Evolutionary conservation across 2,329 filamentous ascomycete species (phyloP).

Genomic region (Talaromyces atroroseus): DNA sequence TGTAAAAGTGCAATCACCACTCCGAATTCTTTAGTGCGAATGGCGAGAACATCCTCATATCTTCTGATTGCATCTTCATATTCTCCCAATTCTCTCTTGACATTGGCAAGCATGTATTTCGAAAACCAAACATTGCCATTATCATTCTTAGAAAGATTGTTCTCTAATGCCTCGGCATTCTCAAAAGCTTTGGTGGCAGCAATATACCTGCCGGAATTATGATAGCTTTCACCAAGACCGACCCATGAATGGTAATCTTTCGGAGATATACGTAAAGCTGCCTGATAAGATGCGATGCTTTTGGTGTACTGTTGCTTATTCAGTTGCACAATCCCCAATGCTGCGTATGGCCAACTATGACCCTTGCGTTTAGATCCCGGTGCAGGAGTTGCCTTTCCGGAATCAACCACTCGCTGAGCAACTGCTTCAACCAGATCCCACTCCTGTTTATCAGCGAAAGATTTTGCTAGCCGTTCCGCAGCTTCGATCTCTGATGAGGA

Average conservation of each 20-base stretch:
- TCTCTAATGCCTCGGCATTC: conserved; percentile 73
- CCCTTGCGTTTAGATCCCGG: conserved; percentile 91
- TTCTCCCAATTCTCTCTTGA: conserved; percentile 86
- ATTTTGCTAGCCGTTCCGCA: conserved; percentile 76
- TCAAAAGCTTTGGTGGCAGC: conserved; percentile 89
- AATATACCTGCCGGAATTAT: conserved; percentile 86
- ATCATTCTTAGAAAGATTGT: conserved; percentile 50
- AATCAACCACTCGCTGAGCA: conserved; percentile 83
- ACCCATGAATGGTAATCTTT: conserved; percentile 94
- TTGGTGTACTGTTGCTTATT: conserved; percentile 88
- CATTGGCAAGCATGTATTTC: conserved; percentile 92
- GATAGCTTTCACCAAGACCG: conserved; percentile 93
- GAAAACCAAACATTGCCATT: conserved; percentile 83
- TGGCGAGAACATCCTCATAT: conserved; percentile 67
- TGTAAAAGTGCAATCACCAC: conserved; percentile 84
- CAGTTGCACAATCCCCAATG: conserved; percentile 86
- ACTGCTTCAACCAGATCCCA: conserved; percentile 97
- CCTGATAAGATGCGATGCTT: conserved; percentile 86
- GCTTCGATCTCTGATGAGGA: conserved; percentile 81
- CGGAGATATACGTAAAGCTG: conserved; percentile 75
- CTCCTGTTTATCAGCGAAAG: conserved; percentile 83
- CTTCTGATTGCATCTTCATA: conserved; percentile 75
- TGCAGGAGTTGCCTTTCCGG: conserved; percentile 83
- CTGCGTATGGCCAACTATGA: conserved; percentile 92
- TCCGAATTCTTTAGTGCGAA: conserved; percentile 70